A percentile compares a stretch with the other conserved stretches of the same genome.
Conservation (phyloP, 257 asterid species). For the Capsicum chinense region DNA sequence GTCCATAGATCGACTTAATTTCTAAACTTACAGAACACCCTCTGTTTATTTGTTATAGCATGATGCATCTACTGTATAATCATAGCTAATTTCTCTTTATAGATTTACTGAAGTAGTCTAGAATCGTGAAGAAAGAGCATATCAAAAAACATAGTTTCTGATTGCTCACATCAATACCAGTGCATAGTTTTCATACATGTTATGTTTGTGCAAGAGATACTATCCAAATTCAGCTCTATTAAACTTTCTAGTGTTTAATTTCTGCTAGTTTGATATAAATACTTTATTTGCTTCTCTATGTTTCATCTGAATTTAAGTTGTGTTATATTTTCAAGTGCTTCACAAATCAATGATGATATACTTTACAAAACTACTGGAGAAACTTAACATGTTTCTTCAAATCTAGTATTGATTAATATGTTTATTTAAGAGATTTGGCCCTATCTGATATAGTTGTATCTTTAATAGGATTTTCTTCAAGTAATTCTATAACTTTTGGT, state of each 20-base stretch:
- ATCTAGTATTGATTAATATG: no score
- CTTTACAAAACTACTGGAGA: no score
- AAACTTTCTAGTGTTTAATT: background rate
- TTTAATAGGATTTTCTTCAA: no score
- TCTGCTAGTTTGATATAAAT: constrained; percentile 22
- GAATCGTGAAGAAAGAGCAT: constrained; percentile 55
- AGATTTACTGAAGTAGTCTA: constrained; percentile 38
- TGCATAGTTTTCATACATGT: constrained; percentile 11
- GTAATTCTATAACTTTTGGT: no score
- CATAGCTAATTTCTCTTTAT: background rate
- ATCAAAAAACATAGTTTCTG: constrained; percentile 63
- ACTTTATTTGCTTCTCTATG: background rate
- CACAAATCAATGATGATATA: background rate
- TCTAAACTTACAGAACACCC: background rate
- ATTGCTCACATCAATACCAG: background rate
- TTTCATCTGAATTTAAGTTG: background rate
- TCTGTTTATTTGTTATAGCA: background rate
- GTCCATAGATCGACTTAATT: background rate
- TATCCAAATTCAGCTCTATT: background rate
- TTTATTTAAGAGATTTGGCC: no score
- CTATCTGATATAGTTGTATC: no score
- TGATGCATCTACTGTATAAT: background rate
- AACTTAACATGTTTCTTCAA: no score
- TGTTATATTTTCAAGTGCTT: background rate
- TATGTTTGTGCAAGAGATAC: constrained; percentile 30